phyloP scores from a whole-genome alignment of 2,329 filamentous ascomycete genomes.

The Aureobasidium sp. region DNA sequence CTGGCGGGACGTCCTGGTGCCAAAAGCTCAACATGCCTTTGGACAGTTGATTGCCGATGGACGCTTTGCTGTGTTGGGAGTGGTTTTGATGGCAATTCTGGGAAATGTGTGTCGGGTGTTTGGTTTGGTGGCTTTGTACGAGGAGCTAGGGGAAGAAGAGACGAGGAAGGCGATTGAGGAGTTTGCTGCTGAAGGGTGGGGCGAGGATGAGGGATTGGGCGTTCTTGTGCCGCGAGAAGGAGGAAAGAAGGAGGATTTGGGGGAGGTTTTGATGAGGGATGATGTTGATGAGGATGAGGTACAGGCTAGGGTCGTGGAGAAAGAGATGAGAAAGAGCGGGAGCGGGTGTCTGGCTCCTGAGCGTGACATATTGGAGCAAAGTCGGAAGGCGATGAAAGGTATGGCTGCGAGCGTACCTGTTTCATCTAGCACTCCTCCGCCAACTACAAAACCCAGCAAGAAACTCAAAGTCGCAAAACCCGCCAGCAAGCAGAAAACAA shows the following conservation, averaged over 20 bases:
- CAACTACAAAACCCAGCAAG: not conserved
- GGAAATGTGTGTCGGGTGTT: constrained; percentile 35
- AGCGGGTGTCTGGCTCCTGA: constrained; percentile 8
- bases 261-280: constrained; percentile 31
- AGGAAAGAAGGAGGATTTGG: constrained; percentile 20
- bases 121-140: constrained; percentile 36
- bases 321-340: not conserved
- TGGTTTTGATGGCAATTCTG: constrained; percentile 38
- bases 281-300: constrained; percentile 8
- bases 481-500: not conserved
- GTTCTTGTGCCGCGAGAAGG: constrained; percentile 20
- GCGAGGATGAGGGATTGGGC: constrained; percentile 27
- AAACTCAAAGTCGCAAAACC: constrained; percentile 2
- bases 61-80: constrained; percentile 40
- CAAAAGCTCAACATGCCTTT: constrained; percentile 33
- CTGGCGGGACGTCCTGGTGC: constrained; percentile 34
- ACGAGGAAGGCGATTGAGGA: constrained; percentile 36
- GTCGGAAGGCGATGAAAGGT: constrained; percentile 6
- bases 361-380: constrained; percentile 11
- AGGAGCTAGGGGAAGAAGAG: constrained; percentile 37
- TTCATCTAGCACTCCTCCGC: not conserved
- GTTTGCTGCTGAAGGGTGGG: constrained; percentile 37
- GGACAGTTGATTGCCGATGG: constrained; percentile 40
- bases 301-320: constrained; percentile 4
- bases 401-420: not conserved